Base-by-base conservation (phyloP, 2,329 filamentous ascomycete species). In the Arthroderma uncinatum region DNA sequence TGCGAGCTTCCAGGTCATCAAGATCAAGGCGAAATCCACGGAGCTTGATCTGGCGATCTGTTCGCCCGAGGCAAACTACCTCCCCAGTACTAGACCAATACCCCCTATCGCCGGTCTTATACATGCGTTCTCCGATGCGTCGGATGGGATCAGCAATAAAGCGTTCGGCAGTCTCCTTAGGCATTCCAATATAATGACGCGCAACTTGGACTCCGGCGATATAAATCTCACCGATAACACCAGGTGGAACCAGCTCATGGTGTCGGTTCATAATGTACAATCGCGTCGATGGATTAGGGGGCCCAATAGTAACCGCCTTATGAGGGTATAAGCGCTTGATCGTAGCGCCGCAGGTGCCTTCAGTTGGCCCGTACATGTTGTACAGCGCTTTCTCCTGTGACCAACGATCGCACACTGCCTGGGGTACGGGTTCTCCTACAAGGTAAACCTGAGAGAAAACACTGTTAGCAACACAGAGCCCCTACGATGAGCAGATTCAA, bases 111-210 rank as follows among this genome's bases (percentile, higher is more conserved):
- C 30, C 30, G 4, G 52, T 54, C 19, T 21, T 14, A 14, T 36
- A 54, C 30, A 54, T 36, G 5, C 12, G 10, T 36, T 39, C 30
- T 16, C 34, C 52, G 14, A n/a, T 28, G 37, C 56, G 74, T 5
- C 25, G 52, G 23, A 54, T 54, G 21, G 80, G 79, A 64, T 92
- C 81, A 0, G 78, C 73, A 10, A 80, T 76, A 68, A 93, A 92
- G 0, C 84, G 82, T 66, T 85, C 82, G 5, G 83, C 83, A 0
- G 88, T 92, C 0, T 83, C 85, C 65, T 92, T 87, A 0, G 86
- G 85, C n/a, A 85, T 78, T 62, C 91, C 90, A 55, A 91, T 79
- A 64, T 93, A 93, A 47, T 84, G 87, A 57, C 86, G 79, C 12
- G 87, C 87, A 47, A 91, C 76, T 58, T 90, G 75, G 19, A 78